Percentiles rank a stretch among this genome's conserved stretches.
Evolutionary conservation across 805 yeast species (phyloP).

Genomic region (Yamadazyma paraphyllophila): DNA sequence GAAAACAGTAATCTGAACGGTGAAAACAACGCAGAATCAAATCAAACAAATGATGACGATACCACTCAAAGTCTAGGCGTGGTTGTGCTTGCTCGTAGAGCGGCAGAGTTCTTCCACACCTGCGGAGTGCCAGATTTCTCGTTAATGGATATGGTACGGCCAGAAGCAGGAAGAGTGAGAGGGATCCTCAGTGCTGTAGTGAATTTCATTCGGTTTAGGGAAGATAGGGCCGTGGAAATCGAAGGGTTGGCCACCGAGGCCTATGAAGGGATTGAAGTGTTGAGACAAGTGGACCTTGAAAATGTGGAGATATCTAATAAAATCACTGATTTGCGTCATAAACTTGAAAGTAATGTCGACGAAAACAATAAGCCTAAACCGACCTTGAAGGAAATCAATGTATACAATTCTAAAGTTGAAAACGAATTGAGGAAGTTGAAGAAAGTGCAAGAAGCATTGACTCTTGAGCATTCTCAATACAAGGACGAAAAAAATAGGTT

Average conservation of each 20-base stretch:
- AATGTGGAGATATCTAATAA: conserved; percentile 21
- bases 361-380: conserved; percentile 27
- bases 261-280: conserved; percentile 45
- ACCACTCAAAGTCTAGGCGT: conserved; percentile 42
- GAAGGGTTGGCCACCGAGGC: conserved; percentile 58
- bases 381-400: conserved; percentile 37
- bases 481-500: conserved; percentile 59
- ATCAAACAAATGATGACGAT: conserved; percentile 21
- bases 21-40: not conserved
- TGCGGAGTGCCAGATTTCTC: conserved; percentile 80
- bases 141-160: conserved; percentile 69
- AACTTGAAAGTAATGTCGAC: conserved; percentile 24
- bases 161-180: conserved; percentile 65
- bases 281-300: conserved; percentile 30
- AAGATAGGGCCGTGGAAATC: conserved; percentile 68
- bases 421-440: conserved; percentile 59
- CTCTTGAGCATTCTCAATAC: conserved; percentile 61
- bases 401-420: conserved; percentile 57
- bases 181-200: conserved; percentile 78
- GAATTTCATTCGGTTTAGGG: conserved; percentile 82
- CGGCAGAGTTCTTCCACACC: conserved; percentile 60
- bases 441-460: conserved; percentile 58
- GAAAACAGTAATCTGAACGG: conserved; percentile 12
- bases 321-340: conserved; percentile 29
- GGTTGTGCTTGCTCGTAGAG: conserved; percentile 56